Percentiles rank a stretch among this genome's conserved stretches.
These are phyloP conservation scores for Termitomyces titanicus DNA, from an alignment of 768 basidiomycete genomes.

Conservation along the genomic window DNA sequence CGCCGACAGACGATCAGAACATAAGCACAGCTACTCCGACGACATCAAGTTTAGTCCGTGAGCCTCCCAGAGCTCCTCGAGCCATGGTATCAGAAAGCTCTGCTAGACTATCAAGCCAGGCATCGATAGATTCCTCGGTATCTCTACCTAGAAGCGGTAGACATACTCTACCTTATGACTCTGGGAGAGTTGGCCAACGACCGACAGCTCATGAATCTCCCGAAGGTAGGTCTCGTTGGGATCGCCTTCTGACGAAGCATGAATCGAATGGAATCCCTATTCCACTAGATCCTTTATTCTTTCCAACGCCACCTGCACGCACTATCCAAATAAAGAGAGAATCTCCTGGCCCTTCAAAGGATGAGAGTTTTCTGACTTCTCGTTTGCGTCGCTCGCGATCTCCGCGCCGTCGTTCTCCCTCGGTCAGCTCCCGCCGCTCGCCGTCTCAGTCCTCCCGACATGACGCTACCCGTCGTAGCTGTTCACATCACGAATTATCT, in stretches of 20 bases:
- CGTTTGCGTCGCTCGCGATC: neutral
- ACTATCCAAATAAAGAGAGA: neutral
- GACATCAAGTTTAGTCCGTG: neutral
- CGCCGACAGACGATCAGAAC: neutral
- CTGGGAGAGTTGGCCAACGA: neutral
- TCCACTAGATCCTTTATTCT: constrained; percentile 15
- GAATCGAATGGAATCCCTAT: constrained; percentile 9
- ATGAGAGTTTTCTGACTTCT: neutral
- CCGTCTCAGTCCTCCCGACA: neutral
- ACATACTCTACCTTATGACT: neutral
- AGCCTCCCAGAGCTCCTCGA: constrained; percentile 16
- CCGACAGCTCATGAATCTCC: neutral
- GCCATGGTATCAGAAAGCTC: constrained; percentile 13
- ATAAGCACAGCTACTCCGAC: neutral
- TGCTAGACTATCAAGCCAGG: neutral
- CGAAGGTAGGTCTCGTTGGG: neutral
- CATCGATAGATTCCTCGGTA: neutral
- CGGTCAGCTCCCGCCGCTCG: constrained; percentile 1
- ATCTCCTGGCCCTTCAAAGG: constrained; percentile 4
- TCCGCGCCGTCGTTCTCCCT: constrained; percentile 1
- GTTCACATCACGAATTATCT: neutral
- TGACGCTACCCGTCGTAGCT: neutral
- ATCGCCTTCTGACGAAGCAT: neutral
- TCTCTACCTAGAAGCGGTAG: neutral
- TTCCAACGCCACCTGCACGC: constrained; percentile 1